phyloP scores from a whole-genome alignment of 2,329 filamentous ascomycete genomes.

The Colletotrichum godetiae region DNA sequence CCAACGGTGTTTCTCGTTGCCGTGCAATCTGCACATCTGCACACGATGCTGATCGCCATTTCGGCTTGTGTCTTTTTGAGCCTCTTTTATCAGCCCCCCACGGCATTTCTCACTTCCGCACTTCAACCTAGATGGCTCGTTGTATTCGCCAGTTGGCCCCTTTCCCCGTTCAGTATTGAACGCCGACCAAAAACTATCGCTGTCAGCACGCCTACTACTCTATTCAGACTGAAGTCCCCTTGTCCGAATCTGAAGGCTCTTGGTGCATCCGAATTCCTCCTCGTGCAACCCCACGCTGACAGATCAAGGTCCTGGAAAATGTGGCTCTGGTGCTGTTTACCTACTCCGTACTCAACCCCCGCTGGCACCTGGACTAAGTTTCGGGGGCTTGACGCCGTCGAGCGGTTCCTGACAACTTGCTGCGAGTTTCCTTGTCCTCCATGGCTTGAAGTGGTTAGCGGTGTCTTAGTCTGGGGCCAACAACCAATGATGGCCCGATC shows the following conservation, averaged over 20 bases:
- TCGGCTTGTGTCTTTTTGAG: background rate
- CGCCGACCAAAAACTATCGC: background rate
- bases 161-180: too few relatives aligned
- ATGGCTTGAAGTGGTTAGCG: constrained; percentile 16
- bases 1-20: background rate
- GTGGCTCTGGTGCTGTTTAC: too few relatives aligned
- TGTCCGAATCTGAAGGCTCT: too few relatives aligned
- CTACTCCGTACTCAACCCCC: too few relatives aligned
- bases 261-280: background rate
- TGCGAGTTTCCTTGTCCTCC: constrained; percentile 3
- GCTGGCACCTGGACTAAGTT: background rate
- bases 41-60: background rate
- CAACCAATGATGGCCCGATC: constrained; percentile 15
- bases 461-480: background rate
- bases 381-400: constrained; percentile 7
- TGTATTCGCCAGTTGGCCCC: too few relatives aligned
- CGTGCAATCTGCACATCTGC: background rate
- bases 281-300: background rate
- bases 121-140: too few relatives aligned
- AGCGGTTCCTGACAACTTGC: background rate
- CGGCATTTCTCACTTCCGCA: background rate
- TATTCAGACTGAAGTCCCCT: too few relatives aligned
- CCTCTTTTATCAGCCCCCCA: background rate
- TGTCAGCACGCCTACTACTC: background rate
- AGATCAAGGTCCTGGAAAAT: background rate